These are phyloP conservation scores for Maudiozyma bulderi DNA, from an alignment of 805 yeast genomes.

Conservation along the genomic window DNA sequence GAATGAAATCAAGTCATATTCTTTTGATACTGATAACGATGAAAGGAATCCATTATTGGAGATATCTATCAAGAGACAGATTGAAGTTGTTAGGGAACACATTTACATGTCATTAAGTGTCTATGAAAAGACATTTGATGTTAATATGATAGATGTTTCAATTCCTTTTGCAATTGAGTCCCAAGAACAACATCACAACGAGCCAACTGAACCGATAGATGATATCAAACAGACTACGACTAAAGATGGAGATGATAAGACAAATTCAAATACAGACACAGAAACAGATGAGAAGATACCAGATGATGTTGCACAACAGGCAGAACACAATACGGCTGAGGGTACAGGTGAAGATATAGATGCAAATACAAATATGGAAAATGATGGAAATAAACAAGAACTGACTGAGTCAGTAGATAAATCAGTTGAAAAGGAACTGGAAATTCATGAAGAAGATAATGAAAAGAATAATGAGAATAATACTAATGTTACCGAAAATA, in stretches of 20 bases:
- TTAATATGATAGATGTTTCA: constrained; percentile 3
- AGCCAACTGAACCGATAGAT: not conserved
- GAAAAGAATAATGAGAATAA: not conserved
- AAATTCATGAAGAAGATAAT: no score
- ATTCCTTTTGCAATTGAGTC: constrained; percentile 9
- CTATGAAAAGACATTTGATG: constrained; percentile 15
- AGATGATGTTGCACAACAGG: not conserved
- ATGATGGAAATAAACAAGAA: no score
- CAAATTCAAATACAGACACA: not conserved
- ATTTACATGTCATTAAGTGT: constrained; percentile 22
- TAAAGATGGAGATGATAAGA: not conserved
- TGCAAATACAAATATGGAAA: no score
- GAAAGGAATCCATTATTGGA: constrained; percentile 18
- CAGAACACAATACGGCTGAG: not conserved
- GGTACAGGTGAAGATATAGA: not conserved
- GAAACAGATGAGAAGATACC: not conserved
- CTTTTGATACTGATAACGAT: constrained; percentile 9
- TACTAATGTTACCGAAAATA: not conserved
- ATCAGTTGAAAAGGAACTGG: no score
- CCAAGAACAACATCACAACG: not conserved
- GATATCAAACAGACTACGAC: not conserved
- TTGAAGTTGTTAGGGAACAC: constrained; percentile 77
- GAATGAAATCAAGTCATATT: constrained; percentile 43
- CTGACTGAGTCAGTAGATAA: no score
- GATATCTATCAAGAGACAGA: constrained; percentile 50